Conservation (phyloP, 345 rosid genomes). For the Corymbia maculata region DNA sequence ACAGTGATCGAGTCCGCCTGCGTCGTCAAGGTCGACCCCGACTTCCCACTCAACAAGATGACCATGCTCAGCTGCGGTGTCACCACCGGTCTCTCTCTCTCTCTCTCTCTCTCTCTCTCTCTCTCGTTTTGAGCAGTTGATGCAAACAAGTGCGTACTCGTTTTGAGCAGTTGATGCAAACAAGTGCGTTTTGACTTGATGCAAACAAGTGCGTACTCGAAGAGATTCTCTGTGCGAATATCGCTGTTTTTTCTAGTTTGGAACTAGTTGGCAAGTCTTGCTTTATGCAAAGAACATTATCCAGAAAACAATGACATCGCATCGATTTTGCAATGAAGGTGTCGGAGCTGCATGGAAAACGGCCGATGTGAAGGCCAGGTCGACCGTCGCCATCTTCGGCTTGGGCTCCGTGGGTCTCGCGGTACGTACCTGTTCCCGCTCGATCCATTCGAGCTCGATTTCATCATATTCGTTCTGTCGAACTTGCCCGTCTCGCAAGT, state of each 20-base stretch:
- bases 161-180: background rate
- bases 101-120: background rate
- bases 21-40: conserved; percentile 34
- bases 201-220: background rate
- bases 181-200: background rate
- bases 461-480: background rate
- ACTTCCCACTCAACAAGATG: conserved; percentile 43
- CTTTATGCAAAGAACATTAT: background rate
- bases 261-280: background rate
- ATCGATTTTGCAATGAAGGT: conserved; percentile 4
- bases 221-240: background rate
- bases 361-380: conserved; percentile 47
- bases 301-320: background rate
- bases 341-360: conserved; percentile 69
- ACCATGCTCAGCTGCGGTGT: conserved; percentile 60
- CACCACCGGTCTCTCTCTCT: conserved; percentile 37
- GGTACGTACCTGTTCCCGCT: conserved; percentile 15
- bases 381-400: conserved; percentile 55
- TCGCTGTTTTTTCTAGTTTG: background rate
- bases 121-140: background rate
- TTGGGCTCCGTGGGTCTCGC: conserved; percentile 61
- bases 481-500: background rate
- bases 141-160: background rate
- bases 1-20: conserved; percentile 54
- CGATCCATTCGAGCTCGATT: background rate